Base-by-base conservation (phyloP, 306 rosid species). In the Lathyrus aphaca region DNA sequence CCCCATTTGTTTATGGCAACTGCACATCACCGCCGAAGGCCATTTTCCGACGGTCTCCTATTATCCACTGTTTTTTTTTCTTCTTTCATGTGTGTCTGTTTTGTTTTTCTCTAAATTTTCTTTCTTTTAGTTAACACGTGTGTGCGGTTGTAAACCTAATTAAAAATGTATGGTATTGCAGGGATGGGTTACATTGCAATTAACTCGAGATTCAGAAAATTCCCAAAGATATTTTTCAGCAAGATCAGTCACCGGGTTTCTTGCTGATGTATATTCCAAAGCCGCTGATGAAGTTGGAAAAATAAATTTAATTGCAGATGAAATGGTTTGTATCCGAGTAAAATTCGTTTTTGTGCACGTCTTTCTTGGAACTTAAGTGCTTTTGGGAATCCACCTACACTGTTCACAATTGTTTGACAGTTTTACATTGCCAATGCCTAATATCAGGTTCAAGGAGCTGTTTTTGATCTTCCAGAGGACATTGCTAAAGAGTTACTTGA, bases 201-300 rank as follows among this genome's bases (percentile, higher is more conserved):
- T 86, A 78, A 89, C 80, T 55, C 84, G 91, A 56, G 96, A 94
- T 80, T 83, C 87, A 68, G 82, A 84, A 40, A 75, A 32, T 79
- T 61, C 93, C 25, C 84, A 89, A 75, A 87, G 97, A 56, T 91
- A 72, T 80, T 77, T 94, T 15, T 94, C 99, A 37, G 96, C 91
- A 32, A 87, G 99, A 85, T 86, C 95, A 6, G 96, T 94, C 85
- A 94, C 97, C 57, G 99, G 97, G 49, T 84, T 94, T 83, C 99
- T 94, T 60, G 77, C 95, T 5, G 99, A 94, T 79, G 82, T 94
- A 77, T 87, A 89, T 86, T 77, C 96, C 61, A 74, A 88, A 62
- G 99, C 99, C 23, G 97, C 99, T 18, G 99, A 88, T 55, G 91
- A 94, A 84, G 86, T 91, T 74, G 99, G 99, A 79, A 94, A 94